Evolutionary conservation across 2,329 filamentous ascomycete species (phyloP).

Genomic region (Eurotiales sp.): DNA sequence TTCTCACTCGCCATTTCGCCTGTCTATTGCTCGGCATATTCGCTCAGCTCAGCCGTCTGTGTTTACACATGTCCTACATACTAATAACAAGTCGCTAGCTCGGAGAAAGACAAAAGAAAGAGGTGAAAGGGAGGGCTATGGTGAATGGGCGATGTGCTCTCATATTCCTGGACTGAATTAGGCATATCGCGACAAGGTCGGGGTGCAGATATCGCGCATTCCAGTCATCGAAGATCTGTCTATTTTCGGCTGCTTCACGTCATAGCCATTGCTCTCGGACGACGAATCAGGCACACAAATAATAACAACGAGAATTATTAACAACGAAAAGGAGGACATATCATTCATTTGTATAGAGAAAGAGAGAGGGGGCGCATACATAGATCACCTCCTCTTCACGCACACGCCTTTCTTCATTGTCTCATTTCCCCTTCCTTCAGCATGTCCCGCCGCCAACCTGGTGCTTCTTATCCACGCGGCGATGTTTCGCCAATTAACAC

Average conservation of each 20-base stretch:
- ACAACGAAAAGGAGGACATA: background rate
- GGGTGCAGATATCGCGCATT: slow-evolving; percentile 6
- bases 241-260: slow-evolving; percentile 1
- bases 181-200: slow-evolving; percentile 2
- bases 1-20: background rate
- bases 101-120: no score
- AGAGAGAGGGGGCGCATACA: no score
- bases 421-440: background rate
- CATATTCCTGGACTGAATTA: slow-evolving; percentile 2
- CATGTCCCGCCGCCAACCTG: slow-evolving; percentile 11
- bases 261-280: background rate
- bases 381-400: background rate
- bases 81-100: no score
- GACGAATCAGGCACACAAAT: no score
- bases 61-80: background rate
- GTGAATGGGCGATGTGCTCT: background rate
- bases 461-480: slow-evolving; percentile 1
- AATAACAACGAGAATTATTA: no score
- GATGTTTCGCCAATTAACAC: slow-evolving; percentile 13
- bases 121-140: no score
- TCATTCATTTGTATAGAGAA: no score
- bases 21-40: background rate
- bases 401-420: background rate
- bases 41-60: background rate
- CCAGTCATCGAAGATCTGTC: no score